Base-by-base conservation (phyloP, 345 rosid genomes). In the Conringia planisiliqua region DNA sequence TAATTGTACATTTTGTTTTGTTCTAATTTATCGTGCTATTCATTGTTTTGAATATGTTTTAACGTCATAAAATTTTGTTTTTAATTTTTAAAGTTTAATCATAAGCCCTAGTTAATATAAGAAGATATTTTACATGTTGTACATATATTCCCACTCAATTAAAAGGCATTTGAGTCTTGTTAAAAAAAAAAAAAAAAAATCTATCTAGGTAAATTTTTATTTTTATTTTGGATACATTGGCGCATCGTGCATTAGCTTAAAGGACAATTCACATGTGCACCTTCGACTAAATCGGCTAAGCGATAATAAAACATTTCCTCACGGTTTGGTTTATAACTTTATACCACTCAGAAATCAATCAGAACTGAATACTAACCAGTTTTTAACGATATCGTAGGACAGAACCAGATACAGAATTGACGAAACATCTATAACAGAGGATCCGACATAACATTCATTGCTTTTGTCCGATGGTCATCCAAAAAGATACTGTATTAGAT, bases 391-490 rank as follows among this genome's bases (percentile, higher is more conserved):
- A 79, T 67, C 47, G 46, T 30, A 73, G 68, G 73, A 56, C 67
- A 46, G 13, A 39, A 66, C 13, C 20, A 68, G 68, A 20, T 76
- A 43, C 74, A 76, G 52, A 76, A 51, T 16, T 62, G 74, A 62
- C 64, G 58, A 70, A 76, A 69, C 70, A 62, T 44, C 18, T 69
- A 54, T 54, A 62, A 54, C 75, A 76, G 75, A 54, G 59, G 63
- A 76, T 76, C 75, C 32, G 74, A 76, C 79, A 69, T 33, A 38
- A 43, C 66, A 44, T 76, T 62, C 75, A 69, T 71, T 62, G 35
- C 26, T 69, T 22, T 38, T 76, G 71, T 62, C 75, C 70, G 26
- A 76, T 69, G 50, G 57, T 14, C 52, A 8, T 44, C 27, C 20
- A 16, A 68, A 39, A 59, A 67, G 17, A 74, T 58, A n/a, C n/a